phyloP scores from a whole-genome alignment of 2,329 filamentous ascomycete genomes.

The Aspergillus viridinutans region DNA sequence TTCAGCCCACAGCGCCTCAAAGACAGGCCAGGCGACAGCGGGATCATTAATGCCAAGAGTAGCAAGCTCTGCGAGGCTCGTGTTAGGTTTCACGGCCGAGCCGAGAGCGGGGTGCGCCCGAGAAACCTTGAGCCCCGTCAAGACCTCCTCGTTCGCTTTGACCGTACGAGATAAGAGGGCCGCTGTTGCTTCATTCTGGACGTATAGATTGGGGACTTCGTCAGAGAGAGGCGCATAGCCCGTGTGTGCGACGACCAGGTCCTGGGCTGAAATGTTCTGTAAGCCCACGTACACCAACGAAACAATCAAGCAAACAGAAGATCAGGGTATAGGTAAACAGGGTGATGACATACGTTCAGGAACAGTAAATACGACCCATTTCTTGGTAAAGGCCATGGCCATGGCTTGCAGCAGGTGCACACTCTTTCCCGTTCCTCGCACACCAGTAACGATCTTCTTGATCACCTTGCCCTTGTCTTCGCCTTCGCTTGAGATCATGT shows the following conservation, averaged over 20 bases:
- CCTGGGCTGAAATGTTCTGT: conserved; percentile 59
- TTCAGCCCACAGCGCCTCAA: conserved; percentile 77
- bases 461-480: conserved; percentile 35
- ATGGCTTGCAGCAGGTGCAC: conserved; percentile 79
- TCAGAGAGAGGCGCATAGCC: conserved; percentile 69
- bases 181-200: conserved; percentile 73
- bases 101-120: conserved; percentile 57
- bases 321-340: not conserved
- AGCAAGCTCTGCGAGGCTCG: conserved; percentile 64
- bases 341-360: conserved; percentile 67
- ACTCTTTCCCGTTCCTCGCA: conserved; percentile 77
- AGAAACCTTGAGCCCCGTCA: conserved; percentile 52
- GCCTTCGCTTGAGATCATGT: conserved; percentile 46
- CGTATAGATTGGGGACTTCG: conserved; percentile 55
- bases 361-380: conserved; percentile 84
- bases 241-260: conserved; percentile 73
- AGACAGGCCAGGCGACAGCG: conserved; percentile 74
- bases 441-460: conserved; percentile 67
- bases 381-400: conserved; percentile 72
- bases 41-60: conserved; percentile 67
- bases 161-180: conserved; percentile 68
- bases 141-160: conserved; percentile 65
- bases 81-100: conserved; percentile 54
- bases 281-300: not conserved
- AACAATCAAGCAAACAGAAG: conserved; percentile 5